Evolutionary conservation across 2,329 filamentous ascomycete species (phyloP).

Genomic region (Aureobasidium sp.): DNA sequence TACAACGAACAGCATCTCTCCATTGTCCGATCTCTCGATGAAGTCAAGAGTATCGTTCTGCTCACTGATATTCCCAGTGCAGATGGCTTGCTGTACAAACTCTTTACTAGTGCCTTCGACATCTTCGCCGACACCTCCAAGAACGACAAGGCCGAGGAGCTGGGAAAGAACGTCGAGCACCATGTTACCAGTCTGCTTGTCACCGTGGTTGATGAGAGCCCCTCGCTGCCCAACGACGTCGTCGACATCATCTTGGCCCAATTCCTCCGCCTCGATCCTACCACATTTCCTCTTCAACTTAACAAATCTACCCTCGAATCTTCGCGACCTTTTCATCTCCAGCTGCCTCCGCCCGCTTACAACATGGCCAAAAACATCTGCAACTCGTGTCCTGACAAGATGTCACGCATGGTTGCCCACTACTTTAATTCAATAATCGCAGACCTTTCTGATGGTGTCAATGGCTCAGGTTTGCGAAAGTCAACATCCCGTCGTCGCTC

Average conservation of each 20-base stretch:
- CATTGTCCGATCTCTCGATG: conserved; percentile 77
- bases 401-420: conserved; percentile 88
- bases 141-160: conserved; percentile 66
- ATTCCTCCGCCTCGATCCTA: conserved; percentile 80
- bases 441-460: conserved; percentile 54
- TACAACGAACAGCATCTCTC: conserved; percentile 94
- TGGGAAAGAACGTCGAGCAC: conserved; percentile 89
- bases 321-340: conserved; percentile 52
- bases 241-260: conserved; percentile 93
- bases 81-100: conserved; percentile 67
- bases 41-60: conserved; percentile 90
- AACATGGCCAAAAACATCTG: conserved; percentile 95
- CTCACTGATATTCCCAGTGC: conserved; percentile 80
- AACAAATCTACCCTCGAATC: conserved; percentile 39
- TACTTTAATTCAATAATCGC: conserved; percentile 97
- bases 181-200: conserved; percentile 82
- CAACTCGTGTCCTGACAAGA: conserved; percentile 81
- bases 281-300: conserved; percentile 32
- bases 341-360: conserved; percentile 86
- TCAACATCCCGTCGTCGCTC: conserved; percentile 45
- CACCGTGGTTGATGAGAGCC: conserved; percentile 78
- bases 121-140: conserved; percentile 75
- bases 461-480: conserved; percentile 38
- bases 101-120: conserved; percentile 89
- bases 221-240: conserved; percentile 68